phyloP scores from a whole-genome alignment of 176 grass and related monocot genomes.

The Metroxylon sagu region DNA sequence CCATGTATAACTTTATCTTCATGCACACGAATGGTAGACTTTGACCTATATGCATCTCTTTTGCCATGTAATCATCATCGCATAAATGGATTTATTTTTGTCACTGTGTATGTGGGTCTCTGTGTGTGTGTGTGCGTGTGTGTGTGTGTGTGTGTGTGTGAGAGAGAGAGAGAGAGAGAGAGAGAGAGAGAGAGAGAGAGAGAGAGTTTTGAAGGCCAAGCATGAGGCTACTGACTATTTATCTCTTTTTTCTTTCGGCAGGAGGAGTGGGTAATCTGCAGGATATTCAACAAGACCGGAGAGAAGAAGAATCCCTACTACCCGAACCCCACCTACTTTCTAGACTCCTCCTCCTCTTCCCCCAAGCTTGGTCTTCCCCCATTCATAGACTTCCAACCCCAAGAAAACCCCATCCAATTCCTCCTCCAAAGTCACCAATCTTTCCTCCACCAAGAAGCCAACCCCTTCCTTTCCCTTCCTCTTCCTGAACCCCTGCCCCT shows the following conservation, averaged over 20 bases:
- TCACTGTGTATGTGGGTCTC: too few species aligned
- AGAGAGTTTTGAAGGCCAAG: too few species aligned
- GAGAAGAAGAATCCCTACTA: slow-evolving; percentile 48
- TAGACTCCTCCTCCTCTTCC: slow-evolving; percentile 22
- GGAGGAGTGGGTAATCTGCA: slow-evolving; percentile 99
- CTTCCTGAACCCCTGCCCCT: neutral
- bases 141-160: too few species aligned
- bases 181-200: too few species aligned
- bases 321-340: slow-evolving; percentile 27
- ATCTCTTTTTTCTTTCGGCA: slow-evolving; percentile 18
- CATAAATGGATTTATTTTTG: neutral
- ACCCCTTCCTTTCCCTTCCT: slow-evolving; percentile 23
- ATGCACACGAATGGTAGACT: too few species aligned
- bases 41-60: neutral
- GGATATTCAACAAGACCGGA: slow-evolving; percentile 88
- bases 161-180: too few species aligned
- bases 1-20: too few species aligned
- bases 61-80: slow-evolving; percentile 10
- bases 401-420: slow-evolving; percentile 25
- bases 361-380: slow-evolving; percentile 47
- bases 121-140: too few species aligned
- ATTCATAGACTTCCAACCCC: slow-evolving; percentile 34
- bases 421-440: slow-evolving; percentile 15
- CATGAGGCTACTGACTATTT: too few species aligned
- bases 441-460: slow-evolving; percentile 26